These are phyloP conservation scores for Pyropia haitanensis DNA, from an alignment of 23 red algal species.

Conservation along the genomic window DNA sequence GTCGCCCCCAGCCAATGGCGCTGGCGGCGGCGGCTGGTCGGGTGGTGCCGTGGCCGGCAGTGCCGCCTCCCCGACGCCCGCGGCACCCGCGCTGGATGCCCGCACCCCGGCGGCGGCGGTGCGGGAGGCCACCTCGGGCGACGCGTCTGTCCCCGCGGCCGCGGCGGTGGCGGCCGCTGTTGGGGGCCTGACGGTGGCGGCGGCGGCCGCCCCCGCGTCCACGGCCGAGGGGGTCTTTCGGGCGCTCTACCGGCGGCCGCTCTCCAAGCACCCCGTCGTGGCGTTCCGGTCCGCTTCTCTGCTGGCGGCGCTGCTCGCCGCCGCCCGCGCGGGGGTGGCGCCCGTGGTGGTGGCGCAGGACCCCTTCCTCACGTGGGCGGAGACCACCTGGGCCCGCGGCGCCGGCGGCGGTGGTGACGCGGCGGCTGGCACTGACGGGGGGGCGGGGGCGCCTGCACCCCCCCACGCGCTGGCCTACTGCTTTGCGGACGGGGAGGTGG, in stretches of 20 bases:
- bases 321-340: constrained; percentile 15
- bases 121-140: too few species aligned
- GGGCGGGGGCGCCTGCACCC: constrained; percentile 7
- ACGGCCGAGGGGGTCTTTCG: constrained; percentile 17
- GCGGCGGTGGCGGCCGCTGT: too few species aligned
- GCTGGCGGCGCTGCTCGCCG: constrained; percentile 20
- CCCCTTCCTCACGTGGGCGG: constrained; percentile 38
- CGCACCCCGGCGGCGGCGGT: too few species aligned
- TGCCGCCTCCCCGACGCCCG: neutral
- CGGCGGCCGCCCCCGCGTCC: too few species aligned
- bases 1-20: too few species aligned
- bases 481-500: constrained; percentile 32
- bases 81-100: neutral
- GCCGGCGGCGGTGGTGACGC: too few species aligned
- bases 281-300: constrained; percentile 30
- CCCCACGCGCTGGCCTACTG: constrained; percentile 23
- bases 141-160: too few species aligned
- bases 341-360: constrained; percentile 12
- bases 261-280: constrained; percentile 33
- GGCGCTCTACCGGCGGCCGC: constrained; percentile 13
- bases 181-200: too few species aligned
- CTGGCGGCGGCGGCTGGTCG: neutral
- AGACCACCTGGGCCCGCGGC: constrained; percentile 37
- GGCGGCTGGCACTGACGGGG: too few species aligned
- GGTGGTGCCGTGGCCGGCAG: neutral